Base-by-base conservation (phyloP, 2,329 filamentous ascomycete genomes). In the Waltergamsia citrina region DNA sequence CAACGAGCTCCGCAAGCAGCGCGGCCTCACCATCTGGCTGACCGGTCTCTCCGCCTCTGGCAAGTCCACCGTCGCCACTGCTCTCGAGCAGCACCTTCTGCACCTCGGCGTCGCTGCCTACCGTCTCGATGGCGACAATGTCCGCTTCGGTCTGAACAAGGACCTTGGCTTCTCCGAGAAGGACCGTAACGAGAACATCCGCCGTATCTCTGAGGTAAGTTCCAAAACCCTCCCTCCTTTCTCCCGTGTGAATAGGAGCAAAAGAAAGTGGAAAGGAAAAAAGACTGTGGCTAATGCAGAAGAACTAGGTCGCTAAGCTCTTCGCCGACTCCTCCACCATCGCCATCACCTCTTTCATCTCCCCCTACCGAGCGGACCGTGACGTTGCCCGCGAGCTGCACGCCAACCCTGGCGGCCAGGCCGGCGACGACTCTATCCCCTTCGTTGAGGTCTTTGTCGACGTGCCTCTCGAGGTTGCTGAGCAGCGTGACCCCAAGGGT, bases 121-220 rank as follows among this genome's bases (percentile, higher is more conserved):
- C 74, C 80, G 92, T 34, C 80, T 98, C 20, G 92, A 98, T 62
- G 92, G 90, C 52, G 92, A 98, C 74, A 98, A 98, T 63, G 82
- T 98, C 45, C 90, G 92, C 41, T 95, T 96, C 66, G 92, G 92
- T 12, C 73, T 98, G 46, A 98, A 96, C 77, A 94, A 93, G 64
- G 90, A 96, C 66, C 74, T 98, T 9, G 90, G 90, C 12, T 98
- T 96, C 69, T 83, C 78, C 43, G 90, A 94, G 55, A 77, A 78
- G 54, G 88, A 95, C 67, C 79, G 92, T 48, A 93, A 90, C 56
- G 92, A 98, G 72, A 98, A 98, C 67, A 98, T 98, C 56, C 79
- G 92, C 40, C 80, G 92, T 43, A 95, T 98, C 52, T 86, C 85
- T 35, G 90, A 98, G 71, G 70, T 71, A 42, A 27, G 51, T 40